A percentile compares a stretch with the other conserved stretches of the same genome.
These are phyloP conservation scores for Blastobotrys parvus DNA, from an alignment of 805 yeast species.

Conservation along the genomic window DNA sequence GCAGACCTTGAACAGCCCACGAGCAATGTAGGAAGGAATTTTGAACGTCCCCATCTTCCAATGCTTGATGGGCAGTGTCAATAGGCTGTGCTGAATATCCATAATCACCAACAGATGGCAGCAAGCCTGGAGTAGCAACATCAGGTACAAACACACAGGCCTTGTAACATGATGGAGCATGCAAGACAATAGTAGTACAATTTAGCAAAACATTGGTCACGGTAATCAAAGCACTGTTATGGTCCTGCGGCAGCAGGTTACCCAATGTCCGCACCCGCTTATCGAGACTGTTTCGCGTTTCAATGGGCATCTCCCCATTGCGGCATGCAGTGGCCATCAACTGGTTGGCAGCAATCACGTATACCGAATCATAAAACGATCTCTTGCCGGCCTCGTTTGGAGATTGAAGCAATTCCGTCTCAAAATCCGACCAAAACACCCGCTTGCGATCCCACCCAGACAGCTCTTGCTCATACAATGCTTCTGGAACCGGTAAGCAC, in stretches of 20 bases:
- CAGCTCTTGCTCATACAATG: not conserved
- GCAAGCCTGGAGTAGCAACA: not conserved
- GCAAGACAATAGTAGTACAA: not conserved
- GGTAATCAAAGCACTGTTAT: not conserved
- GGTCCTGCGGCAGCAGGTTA: not conserved
- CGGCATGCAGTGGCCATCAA: conserved; percentile 1
- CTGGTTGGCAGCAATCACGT: conserved; percentile 1
- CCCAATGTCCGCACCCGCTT: not conserved
- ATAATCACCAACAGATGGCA: not conserved
- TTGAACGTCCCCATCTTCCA: not conserved
- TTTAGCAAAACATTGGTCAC: conserved; percentile 1
- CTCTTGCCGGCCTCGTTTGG: not conserved
- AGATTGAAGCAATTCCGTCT: conserved; percentile 1
- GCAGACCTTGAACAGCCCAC: conserved; percentile 3
- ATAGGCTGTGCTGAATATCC: not conserved
- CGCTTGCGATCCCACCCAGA: not conserved
- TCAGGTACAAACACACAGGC: not conserved
- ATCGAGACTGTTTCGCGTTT: conserved; percentile 1
- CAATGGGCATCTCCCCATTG: not conserved
- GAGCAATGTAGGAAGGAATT: conserved; percentile 1
- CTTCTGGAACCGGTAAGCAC: conserved; percentile 2
- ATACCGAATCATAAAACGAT: not conserved
- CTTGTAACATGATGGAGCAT: not conserved
- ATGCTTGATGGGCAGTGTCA: not conserved
- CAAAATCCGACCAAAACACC: conserved; percentile 4